Conservation (phyloP, 2,329 filamentous ascomycete genomes). For the Setomelanomma holmii region DNA sequence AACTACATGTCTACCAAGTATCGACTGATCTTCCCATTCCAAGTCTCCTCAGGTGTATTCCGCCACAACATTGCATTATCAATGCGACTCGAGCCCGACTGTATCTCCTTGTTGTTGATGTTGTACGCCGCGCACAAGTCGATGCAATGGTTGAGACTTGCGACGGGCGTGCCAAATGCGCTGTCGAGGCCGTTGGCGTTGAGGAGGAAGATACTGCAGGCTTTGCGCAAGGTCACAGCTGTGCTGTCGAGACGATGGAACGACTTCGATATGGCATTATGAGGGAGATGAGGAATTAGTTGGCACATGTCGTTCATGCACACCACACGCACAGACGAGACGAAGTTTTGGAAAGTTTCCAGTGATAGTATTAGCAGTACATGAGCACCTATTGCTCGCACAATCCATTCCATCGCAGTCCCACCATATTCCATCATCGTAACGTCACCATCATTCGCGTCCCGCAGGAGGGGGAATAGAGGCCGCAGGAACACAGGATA, state of each 20-base stretch:
- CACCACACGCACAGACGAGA: neutral
- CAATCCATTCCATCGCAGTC: neutral
- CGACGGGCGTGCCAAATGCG: slow-evolving; percentile 1
- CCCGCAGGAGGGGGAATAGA: neutral
- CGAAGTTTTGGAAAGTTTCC: neutral
- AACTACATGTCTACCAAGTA: too few species aligned
- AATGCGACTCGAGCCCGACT: slow-evolving; percentile 1
- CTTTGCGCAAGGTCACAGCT: slow-evolving; percentile 16
- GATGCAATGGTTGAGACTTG: slow-evolving; percentile 17
- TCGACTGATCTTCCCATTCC: too few species aligned
- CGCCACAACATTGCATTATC: slow-evolving; percentile 21
- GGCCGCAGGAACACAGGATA: neutral
- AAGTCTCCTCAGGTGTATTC: slow-evolving; percentile 20
- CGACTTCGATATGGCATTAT: too few species aligned
- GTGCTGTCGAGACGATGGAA: slow-evolving; percentile 11
- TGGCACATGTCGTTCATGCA: too few species aligned
- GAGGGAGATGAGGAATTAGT: too few species aligned
- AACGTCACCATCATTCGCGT: neutral
- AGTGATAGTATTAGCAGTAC: neutral
- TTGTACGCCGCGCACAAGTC: slow-evolving; percentile 19
- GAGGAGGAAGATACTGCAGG: slow-evolving; percentile 9
- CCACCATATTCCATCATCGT: neutral
- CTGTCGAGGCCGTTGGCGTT: slow-evolving; percentile 10
- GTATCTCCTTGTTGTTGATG: slow-evolving; percentile 14
- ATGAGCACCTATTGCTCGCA: neutral